Base-by-base conservation (phyloP, 2,329 filamentous ascomycete genomes). In the Trematosphaeria pertusa region DNA sequence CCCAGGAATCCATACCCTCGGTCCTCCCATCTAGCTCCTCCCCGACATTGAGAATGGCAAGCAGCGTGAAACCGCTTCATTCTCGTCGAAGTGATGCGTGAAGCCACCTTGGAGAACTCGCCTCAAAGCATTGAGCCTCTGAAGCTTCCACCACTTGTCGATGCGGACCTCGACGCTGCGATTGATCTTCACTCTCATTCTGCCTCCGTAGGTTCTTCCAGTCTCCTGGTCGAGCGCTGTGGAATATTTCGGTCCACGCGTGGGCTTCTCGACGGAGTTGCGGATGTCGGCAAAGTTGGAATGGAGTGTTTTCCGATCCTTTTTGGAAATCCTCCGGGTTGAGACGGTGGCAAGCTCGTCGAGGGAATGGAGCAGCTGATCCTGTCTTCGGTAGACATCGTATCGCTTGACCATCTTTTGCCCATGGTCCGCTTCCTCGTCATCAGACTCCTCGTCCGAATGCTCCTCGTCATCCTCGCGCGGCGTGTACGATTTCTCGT, bases 141-240 rank as follows among this genome's bases (percentile, higher is more conserved):
- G 77, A 58, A 88, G 74, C 69, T 89, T 89, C 87, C 87, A 89
- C 87, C 87, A 90, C 54, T 81, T 80, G 67, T 89, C 85, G 39
- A 89, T 83, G 39, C 75, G 79, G 75, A 89, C 81, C 42, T 81
- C 78, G 2, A 83, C 81, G 36, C 78, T 79, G 17, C 77, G 76
- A 42, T 81, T 77, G 44, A 89, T 81, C 45, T 81, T 79, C 30
- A 89, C 76, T 9, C 65, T 65, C 73, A 87, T 75, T 46, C 85
- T 78, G 48, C 80, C 85, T 5, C 86, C 86, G 51, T 85, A 85
- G 37, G 79, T 76, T 18, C 75, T 75, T 19, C 83, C 83, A 1
- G 79, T 82, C 26, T 87, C 80, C 36, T 81, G 73, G 51, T 87
- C 79, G 40, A 87, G 77, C 6, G 85, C 84, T 17, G 80, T 87